Percentiles rank a stretch among this genome's conserved stretches.
phyloP scores from a whole-genome alignment of 75 land plant species.

The Cryptomeria japonica region DNA sequence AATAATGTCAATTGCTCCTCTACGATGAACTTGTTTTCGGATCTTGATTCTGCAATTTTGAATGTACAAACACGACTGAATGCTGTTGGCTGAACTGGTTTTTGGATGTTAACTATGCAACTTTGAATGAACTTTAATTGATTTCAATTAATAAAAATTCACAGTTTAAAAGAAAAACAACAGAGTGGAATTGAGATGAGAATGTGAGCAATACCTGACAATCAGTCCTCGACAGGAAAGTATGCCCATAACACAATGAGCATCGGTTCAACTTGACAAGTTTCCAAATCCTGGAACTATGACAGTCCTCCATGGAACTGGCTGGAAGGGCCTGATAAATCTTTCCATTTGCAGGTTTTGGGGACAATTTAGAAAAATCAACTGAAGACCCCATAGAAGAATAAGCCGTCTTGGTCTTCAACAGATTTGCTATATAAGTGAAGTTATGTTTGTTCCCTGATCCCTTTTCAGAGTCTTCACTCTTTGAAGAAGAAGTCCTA shows the following conservation, averaged over 20 bases:
- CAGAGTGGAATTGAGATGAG: neutral
- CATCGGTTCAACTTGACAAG: neutral
- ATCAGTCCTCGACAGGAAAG: neutral
- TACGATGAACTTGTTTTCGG: neutral
- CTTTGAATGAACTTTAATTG: neutral
- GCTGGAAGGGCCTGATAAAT: neutral
- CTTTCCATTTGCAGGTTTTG: neutral
- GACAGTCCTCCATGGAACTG: neutral
- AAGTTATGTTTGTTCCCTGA: neutral
- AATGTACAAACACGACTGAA: neutral
- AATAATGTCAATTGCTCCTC: too few relatives aligned
- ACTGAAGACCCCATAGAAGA: neutral
- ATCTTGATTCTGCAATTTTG: neutral
- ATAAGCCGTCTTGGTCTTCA: neutral
- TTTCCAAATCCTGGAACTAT: neutral
- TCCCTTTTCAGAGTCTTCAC: constrained; percentile 8
- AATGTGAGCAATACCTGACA: neutral
- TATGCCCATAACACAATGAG: neutral
- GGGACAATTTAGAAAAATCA: constrained; percentile 13
- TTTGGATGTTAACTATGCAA: neutral
- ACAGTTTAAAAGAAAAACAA: neutral
- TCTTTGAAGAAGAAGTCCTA: neutral
- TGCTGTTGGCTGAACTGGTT: neutral
- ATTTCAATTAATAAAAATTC: neutral
- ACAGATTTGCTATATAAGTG: neutral